Conservation (phyloP, 306 rosid genomes). For the Malus fusca region DNA sequence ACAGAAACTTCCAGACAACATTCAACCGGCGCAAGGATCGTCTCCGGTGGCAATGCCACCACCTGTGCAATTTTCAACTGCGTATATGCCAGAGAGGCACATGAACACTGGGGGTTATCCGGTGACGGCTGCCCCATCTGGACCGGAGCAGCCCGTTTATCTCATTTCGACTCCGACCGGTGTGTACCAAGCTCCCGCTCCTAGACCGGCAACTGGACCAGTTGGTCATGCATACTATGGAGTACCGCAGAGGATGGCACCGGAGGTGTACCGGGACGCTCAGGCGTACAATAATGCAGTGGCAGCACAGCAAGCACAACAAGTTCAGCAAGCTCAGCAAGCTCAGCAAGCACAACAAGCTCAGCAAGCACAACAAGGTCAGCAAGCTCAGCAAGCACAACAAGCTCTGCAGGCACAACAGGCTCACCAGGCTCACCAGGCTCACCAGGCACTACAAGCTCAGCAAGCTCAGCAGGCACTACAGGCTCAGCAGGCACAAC, state of each 20-base stretch:
- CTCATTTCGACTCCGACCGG: slow-evolving; percentile 50
- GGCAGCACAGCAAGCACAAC: slow-evolving; percentile 25
- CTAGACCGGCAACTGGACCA: slow-evolving; percentile 43
- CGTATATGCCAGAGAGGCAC: slow-evolving; percentile 44
- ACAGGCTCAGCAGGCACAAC: slow-evolving; percentile 9
- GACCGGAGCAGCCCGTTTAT: slow-evolving; percentile 56
- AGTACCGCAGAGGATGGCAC: slow-evolving; percentile 35
- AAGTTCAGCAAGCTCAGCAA: neutral
- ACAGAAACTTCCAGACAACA: slow-evolving; percentile 38
- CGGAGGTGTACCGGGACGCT: slow-evolving; percentile 23
- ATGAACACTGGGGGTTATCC: slow-evolving; percentile 38
- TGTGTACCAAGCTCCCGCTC: slow-evolving; percentile 41
- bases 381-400: neutral
- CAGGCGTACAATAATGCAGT: slow-evolving; percentile 33
- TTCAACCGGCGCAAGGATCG: slow-evolving; percentile 19
- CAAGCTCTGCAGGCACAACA: neutral
- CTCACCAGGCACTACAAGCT: neutral
- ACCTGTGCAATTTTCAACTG: slow-evolving; percentile 24
- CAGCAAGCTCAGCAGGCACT: neutral
- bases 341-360: neutral
- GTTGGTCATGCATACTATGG: slow-evolving; percentile 50
- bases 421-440: too few species aligned
- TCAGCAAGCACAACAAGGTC: neutral
- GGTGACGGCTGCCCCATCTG: slow-evolving; percentile 18
- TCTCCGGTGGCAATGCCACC: slow-evolving; percentile 27